These are phyloP conservation scores for Agapanthus africanus DNA, from an alignment of 106 monocot genomes.

Conservation along the genomic window DNA sequence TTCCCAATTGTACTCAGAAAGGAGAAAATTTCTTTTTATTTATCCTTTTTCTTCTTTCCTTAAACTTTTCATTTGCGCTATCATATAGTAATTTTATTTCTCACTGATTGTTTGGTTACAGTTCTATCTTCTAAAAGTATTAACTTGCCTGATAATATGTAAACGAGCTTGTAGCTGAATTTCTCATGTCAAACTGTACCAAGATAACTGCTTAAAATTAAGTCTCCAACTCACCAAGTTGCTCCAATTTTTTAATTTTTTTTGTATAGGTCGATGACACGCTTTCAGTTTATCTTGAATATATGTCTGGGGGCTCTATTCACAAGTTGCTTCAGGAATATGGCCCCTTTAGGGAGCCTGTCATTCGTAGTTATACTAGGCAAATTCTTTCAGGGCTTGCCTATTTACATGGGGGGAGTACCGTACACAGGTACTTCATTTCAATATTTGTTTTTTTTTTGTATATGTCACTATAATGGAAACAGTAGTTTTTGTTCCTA, in stretches of 20 bases:
- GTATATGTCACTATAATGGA: constrained; percentile 66
- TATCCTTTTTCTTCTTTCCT: no score
- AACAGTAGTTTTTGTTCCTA: constrained; percentile 14
- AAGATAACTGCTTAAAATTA: background rate
- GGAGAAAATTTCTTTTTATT: no score
- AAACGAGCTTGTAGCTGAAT: background rate
- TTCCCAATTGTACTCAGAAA: background rate
- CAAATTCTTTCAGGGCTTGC: constrained; percentile 93
- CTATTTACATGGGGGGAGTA: constrained; percentile 80
- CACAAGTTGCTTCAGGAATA: constrained; percentile 89
- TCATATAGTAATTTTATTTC: no score
- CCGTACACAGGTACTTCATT: constrained; percentile 67
- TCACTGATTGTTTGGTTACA: background rate
- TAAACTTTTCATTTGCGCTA: no score
- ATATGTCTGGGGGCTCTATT: constrained; percentile 94
- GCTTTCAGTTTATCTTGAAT: constrained; percentile 84
- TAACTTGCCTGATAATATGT: background rate
- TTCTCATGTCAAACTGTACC: background rate
- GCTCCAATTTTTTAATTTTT: constrained; percentile 11
- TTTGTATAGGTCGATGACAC: constrained; percentile 59
- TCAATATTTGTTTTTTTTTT: constrained; percentile 53
- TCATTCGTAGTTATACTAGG: constrained; percentile 65
- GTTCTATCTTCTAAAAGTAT: background rate
- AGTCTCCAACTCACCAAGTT: background rate
- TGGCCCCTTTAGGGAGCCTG: constrained; percentile 79